Conservation (phyloP, 306 rosid genomes). For the Lagenaria siceraria region DNA sequence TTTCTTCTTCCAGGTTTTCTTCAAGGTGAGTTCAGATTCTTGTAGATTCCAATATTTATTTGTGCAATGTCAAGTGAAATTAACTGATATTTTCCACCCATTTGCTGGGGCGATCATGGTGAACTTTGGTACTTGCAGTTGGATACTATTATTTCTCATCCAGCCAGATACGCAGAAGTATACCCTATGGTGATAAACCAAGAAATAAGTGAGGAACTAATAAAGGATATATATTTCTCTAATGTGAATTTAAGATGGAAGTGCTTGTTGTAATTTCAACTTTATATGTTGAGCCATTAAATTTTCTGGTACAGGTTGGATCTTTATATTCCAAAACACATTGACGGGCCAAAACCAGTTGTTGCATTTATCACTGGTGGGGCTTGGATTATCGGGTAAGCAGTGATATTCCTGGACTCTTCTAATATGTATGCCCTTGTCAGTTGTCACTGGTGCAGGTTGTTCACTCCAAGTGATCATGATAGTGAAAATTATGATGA, state of each 20-base stretch:
- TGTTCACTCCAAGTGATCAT: not conserved
- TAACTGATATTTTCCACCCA: not conserved
- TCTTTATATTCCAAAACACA: conserved; percentile 68
- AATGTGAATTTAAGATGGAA: not conserved
- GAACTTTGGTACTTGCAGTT: conserved; percentile 40
- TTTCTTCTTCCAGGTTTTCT: conserved; percentile 73
- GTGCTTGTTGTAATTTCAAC: too few relatives aligned
- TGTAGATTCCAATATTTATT: not conserved
- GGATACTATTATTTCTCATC: conserved; percentile 84
- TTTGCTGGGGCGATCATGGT: conserved; percentile 12
- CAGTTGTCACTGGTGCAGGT: too few relatives aligned
- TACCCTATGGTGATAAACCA: conserved; percentile 83
- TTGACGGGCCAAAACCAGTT: conserved; percentile 64
- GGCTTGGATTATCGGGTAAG: conserved; percentile 98
- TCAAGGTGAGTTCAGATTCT: conserved; percentile 37
- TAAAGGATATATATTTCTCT: not conserved
- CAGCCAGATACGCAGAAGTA: conserved; percentile 57
- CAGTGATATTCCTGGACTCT: not conserved
- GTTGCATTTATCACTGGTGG: conserved; percentile 93
- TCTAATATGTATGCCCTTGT: not conserved
- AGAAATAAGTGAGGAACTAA: conserved; percentile 51
- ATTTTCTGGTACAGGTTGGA: conserved; percentile 58
- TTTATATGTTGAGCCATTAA: conserved; percentile 14
- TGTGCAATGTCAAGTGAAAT: not conserved
- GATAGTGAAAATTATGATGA: not conserved